A percentile compares a stretch with the other conserved stretches of the same genome.
Conservation (phyloP, 495 filamentous ascomycete species). For the Annulohypoxylon stygium region DNA sequence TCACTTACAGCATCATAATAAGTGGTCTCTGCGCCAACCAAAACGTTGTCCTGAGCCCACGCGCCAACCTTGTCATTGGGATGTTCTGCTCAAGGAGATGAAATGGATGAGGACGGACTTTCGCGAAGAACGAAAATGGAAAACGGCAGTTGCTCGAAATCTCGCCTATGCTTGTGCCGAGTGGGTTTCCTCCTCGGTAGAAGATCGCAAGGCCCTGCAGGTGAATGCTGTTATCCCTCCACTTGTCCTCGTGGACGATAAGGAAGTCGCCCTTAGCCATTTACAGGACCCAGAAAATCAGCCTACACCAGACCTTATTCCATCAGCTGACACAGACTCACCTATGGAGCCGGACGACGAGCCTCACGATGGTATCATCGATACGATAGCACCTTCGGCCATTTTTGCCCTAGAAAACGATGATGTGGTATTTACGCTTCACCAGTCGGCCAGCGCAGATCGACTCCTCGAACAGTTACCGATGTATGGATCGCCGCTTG, state of each 20-base stretch:
- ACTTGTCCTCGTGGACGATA: constrained; percentile 40
- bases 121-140: constrained; percentile 93
- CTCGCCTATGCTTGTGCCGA: constrained; percentile 84
- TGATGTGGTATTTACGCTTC: constrained; percentile 82
- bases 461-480: constrained; percentile 90
- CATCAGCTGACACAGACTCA: constrained; percentile 67
- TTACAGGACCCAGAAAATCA: constrained; percentile 56
- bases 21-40: constrained; percentile 91
- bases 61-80: constrained; percentile 80
- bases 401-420: constrained; percentile 86
- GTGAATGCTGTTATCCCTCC: constrained; percentile 67
- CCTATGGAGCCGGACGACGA: constrained; percentile 63
- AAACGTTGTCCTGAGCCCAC: constrained; percentile 82
- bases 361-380: constrained; percentile 55
- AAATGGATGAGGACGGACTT: constrained; percentile 99
- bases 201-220: constrained; percentile 74
- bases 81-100: constrained; percentile 88
- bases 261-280: constrained; percentile 43
- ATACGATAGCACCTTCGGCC: constrained; percentile 73
- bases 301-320: constrained; percentile 78
- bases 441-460: constrained; percentile 79
- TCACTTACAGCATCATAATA: constrained; percentile 85
- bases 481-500: constrained; percentile 75
- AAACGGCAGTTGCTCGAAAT: constrained; percentile 80
- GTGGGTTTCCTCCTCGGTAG: constrained; percentile 73